Evolutionary conservation across 768 basidiomycete species (phyloP).

Genomic region (Phallus indusiatus): DNA sequence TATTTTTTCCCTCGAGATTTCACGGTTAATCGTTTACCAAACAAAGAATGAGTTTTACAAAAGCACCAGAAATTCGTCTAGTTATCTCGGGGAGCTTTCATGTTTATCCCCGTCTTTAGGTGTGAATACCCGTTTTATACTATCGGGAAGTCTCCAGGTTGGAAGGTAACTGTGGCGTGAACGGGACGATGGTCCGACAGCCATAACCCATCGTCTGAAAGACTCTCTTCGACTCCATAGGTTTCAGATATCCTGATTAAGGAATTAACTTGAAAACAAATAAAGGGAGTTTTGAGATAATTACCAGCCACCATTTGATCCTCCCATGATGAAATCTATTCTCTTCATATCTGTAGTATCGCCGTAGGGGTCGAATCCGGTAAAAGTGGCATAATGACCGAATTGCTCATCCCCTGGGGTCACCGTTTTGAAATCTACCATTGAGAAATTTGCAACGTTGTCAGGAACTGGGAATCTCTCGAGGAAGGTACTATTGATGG

Average conservation of each 20-base stretch:
- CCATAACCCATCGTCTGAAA: constrained; percentile 43
- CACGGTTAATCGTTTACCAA: too few relatives aligned
- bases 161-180: constrained; percentile 26
- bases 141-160: background rate
- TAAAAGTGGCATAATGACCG: constrained; percentile 40
- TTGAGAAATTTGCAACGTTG: constrained; percentile 26
- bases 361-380: constrained; percentile 35
- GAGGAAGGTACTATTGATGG: constrained; percentile 35
- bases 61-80: too few relatives aligned
- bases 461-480: constrained; percentile 29
- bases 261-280: background rate
- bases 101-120: too few relatives aligned
- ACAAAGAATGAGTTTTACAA: too few relatives aligned
- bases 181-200: constrained; percentile 51
- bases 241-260: constrained; percentile 25
- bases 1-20: too few relatives aligned
- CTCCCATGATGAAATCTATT: constrained; percentile 46
- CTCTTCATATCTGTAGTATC: constrained; percentile 29
- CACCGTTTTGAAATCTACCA: constrained; percentile 35
- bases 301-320: constrained; percentile 35
- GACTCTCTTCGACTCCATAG: constrained; percentile 32
- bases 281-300: constrained; percentile 12
- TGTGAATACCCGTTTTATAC: too few relatives aligned
- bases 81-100: too few relatives aligned
- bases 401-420: constrained; percentile 33